These are phyloP conservation scores for Filobasidium wieringae DNA, from an alignment of 768 basidiomycete genomes.

Conservation along the genomic window DNA sequence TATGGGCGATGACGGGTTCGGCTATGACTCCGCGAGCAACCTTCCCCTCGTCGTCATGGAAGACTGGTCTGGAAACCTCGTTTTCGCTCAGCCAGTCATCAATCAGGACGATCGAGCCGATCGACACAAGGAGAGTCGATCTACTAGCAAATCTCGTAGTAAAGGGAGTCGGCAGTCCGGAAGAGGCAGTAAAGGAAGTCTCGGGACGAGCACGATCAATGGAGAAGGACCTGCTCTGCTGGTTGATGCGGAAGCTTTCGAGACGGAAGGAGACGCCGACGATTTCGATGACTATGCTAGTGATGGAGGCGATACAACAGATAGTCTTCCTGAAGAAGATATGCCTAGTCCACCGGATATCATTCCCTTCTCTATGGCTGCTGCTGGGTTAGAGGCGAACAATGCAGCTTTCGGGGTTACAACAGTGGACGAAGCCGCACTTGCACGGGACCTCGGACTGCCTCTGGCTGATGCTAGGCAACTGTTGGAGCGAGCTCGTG, in stretches of 20 bases:
- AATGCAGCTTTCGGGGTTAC: conserved; percentile 18
- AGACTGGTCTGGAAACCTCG: conserved; percentile 17
- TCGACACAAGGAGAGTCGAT: not conserved
- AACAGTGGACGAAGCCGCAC: conserved; percentile 14
- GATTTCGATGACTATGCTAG: conserved; percentile 6
- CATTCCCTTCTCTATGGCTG: conserved; percentile 6
- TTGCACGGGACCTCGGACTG: conserved; percentile 12
- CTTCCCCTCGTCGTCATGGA: conserved; percentile 17
- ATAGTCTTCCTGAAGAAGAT: conserved; percentile 17
- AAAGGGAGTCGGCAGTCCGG: conserved; percentile 3
- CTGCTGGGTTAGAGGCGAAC: conserved; percentile 10
- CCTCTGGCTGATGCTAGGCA: conserved; percentile 14
- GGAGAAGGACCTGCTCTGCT: conserved; percentile 13
- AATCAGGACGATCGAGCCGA: not conserved
- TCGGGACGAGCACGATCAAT: conserved; percentile 9
- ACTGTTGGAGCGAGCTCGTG: conserved; percentile 12
- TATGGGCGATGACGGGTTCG: conserved; percentile 9
- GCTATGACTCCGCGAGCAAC: conserved; percentile 1
- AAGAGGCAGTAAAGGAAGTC: conserved; percentile 7
- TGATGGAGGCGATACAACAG: conserved; percentile 15
- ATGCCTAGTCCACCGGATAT: conserved; percentile 16
- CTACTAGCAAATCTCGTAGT: not conserved
- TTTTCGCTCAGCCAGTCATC: conserved; percentile 14
- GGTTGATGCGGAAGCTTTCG: conserved; percentile 13
- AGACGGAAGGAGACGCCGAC: conserved; percentile 5